Base-by-base conservation (phyloP, 2,329 filamentous ascomycete genomes). In the Fusarium burgessii region DNA sequence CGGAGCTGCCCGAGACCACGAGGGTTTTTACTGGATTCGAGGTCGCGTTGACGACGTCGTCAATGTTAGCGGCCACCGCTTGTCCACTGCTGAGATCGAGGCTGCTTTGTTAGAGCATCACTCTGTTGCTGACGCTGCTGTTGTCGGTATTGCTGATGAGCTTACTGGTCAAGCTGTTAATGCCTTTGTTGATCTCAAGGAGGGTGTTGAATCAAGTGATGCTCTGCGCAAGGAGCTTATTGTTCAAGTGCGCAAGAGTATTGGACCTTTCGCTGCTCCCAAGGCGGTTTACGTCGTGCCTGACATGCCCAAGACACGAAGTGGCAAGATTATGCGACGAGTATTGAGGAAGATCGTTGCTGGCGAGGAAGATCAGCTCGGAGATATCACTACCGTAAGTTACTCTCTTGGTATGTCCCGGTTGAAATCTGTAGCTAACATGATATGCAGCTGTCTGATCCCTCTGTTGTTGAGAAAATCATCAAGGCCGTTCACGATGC, bases 11-110 rank as follows among this genome's bases (percentile, higher is more conserved):
- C 93, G 96, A 79, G 96, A 99, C 81, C 93, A 97, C 83, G 96
- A 99, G 78, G 96, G 96, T 62, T 99, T 98, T 87, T 99, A 98
- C 90, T 99, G 96, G 96, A 99, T 99, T 81, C 93, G 96, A 70
- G 96, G 96, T 73, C 94, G 96, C 82, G 96, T 99, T 57, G 96
- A 99, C 79, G 96, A 99, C 78, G 96, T 99, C 45, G 95, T 99
- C 81, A 99, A 99, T 82, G 96, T 99, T 69, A 96, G 93, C 76
- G 96, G 96, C 32, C 96, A 99, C 83, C 92, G 96, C 81, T 88
- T 99, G 70, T 98, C 95, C 18, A 99, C 96, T 13, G 95, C 96
- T 38, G 96, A 99, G 83, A 99, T 99, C 73, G 96, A 99, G 84
- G 96, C 96, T 32, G 96, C 96, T 20, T 90, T 99, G 51, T 91